Conservation (phyloP, 2,329 filamentous ascomycete species). For the Chaetothyriales sp. region DNA sequence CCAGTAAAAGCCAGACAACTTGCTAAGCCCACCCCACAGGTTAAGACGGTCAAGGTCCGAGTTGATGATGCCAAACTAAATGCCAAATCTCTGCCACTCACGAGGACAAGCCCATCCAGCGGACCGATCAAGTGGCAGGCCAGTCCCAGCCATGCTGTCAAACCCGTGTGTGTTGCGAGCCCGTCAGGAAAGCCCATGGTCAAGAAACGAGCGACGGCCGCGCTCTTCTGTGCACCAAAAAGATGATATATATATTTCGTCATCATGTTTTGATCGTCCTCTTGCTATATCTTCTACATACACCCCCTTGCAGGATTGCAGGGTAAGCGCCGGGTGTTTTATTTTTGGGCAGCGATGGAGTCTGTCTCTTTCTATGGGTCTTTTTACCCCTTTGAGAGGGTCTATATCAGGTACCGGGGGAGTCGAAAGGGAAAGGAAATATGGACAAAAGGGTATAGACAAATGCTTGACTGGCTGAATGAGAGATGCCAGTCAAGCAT, state of each 20-base stretch:
- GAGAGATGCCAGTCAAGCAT: too few relatives aligned
- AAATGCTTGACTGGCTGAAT: too few relatives aligned
- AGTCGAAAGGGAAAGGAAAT: too few relatives aligned
- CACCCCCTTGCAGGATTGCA: background rate
- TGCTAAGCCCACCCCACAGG: background rate
- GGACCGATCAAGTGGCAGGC: background rate
- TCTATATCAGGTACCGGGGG: too few relatives aligned
- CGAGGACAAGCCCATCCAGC: background rate
- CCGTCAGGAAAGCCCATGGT: background rate
- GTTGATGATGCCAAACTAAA: background rate
- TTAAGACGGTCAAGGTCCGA: background rate
- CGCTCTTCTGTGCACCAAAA: background rate
- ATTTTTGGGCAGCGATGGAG: too few relatives aligned
- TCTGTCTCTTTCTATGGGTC: too few relatives aligned
- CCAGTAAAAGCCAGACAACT: background rate
- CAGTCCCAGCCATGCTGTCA: background rate
- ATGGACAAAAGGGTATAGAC: too few relatives aligned
- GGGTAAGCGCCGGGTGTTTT: too few relatives aligned
- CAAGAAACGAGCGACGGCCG: background rate
- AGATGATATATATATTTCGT: background rate
- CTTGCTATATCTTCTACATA: background rate
- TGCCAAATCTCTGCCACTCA: background rate
- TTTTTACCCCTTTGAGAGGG: too few relatives aligned
- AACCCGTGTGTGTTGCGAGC: background rate
- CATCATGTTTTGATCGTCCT: background rate